Conservation (phyloP, 805 yeast genomes). For the Wickerhamiella domercqiae region DNA sequence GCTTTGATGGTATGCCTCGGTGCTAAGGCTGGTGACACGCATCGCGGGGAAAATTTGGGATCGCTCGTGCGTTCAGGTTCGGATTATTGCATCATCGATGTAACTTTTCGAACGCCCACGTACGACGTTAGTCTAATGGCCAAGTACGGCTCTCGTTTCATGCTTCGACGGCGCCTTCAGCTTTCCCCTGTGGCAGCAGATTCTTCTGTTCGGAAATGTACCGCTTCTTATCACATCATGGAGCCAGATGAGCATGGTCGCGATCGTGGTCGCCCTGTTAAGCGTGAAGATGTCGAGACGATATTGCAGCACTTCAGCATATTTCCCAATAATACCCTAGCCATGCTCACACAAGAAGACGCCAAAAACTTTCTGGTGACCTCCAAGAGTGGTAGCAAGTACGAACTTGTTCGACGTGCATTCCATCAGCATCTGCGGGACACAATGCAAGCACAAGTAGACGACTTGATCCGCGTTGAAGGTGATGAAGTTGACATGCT, state of each 20-base stretch:
- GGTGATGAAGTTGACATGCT: background rate
- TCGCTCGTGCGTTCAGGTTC: conserved; percentile 66
- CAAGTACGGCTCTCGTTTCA: conserved; percentile 51
- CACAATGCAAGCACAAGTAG: conserved; percentile 26
- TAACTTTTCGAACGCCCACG: conserved; percentile 40
- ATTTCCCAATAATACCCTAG: conserved; percentile 78
- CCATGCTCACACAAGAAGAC: conserved; percentile 82
- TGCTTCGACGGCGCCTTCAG: conserved; percentile 47
- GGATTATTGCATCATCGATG: conserved; percentile 47
- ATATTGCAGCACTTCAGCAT: conserved; percentile 59
- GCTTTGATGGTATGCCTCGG: conserved; percentile 82
- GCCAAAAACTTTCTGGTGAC: conserved; percentile 81
- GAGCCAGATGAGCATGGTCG: conserved; percentile 30
- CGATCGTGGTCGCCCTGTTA: conserved; percentile 33
- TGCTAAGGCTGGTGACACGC: conserved; percentile 74
- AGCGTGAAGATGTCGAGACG: conserved; percentile 48
- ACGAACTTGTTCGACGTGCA: conserved; percentile 53
- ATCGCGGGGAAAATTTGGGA: conserved; percentile 60
- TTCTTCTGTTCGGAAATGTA: background rate
- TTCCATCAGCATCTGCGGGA: conserved; percentile 23
- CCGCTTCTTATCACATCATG: conserved; percentile 39
- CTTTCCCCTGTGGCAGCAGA: conserved; percentile 30
- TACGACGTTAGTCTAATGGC: conserved; percentile 48
- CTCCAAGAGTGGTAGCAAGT: conserved; percentile 58
- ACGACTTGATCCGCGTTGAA: conserved; percentile 19